Conservation (phyloP, 176 grass and related monocot genomes). For the maize (Zea mays) region Zm-B73-REFERENCE-NAM-5.0 NC_050097.1:230438501-230439000, state of each 20-base stretch:
- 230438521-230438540: no score
- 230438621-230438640: no score
- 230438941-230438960: slow-evolving; percentile 82
- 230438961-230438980: slow-evolving; percentile 61
- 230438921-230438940: slow-evolving; percentile 93
- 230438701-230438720: slow-evolving; percentile 88
- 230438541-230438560: no score
- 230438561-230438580: no score
- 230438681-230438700: slow-evolving; percentile 95
- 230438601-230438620: no score
- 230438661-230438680: slow-evolving; percentile 64
- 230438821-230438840: slow-evolving; percentile 77
- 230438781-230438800: slow-evolving; percentile 96
- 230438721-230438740: slow-evolving; percentile 93
- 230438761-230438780: slow-evolving; percentile 78
- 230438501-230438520: no score
- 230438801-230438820: slow-evolving; percentile 92
- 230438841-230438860: slow-evolving; percentile 68
- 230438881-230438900: slow-evolving; percentile 88
- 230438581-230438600: no score
- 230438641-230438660: background rate
- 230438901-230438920: slow-evolving; percentile 75
- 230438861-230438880: slow-evolving; percentile 54
- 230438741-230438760: slow-evolving; percentile 75
- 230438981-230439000: slow-evolving; percentile 87